Percentiles rank a stretch among this genome's conserved stretches.
phyloP scores from a whole-genome alignment of 345 rosid genomes.

The Salix suchowensis region DNA sequence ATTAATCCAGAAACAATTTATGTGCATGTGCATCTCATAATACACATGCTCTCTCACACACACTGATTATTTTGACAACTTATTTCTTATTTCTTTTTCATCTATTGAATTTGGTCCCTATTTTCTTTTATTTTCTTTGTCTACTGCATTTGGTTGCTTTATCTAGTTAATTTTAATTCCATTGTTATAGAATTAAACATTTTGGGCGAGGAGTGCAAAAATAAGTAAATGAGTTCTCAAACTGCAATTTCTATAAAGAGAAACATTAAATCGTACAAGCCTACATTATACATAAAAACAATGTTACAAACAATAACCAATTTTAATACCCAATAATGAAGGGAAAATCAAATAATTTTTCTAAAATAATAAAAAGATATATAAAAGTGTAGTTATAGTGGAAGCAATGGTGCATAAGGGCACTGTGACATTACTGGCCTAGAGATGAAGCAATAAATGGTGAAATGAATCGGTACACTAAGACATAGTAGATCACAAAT shows the following conservation, averaged over 20 bases:
- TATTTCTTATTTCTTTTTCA: no score
- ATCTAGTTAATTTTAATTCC: no score
- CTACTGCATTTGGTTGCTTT: no score
- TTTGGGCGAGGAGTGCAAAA: no score
- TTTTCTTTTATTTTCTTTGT: no score
- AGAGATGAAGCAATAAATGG: constrained; percentile 1
- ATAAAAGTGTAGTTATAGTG: background rate
- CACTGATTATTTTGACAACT: no score
- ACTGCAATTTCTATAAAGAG: background rate
- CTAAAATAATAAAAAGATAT: background rate
- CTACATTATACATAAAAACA: background rate
- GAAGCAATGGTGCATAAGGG: constrained; percentile 4
- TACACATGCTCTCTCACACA: no score
- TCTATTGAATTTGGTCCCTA: no score
- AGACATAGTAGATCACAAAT: background rate
- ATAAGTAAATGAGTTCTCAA: background rate
- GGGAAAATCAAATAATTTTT: background rate
- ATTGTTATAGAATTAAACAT: no score
- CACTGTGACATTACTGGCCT: background rate
- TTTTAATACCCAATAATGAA: background rate
- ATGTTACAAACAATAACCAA: constrained; percentile 1
- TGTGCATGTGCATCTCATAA: no score
- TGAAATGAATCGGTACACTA: background rate
- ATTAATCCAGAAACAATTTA: no score
- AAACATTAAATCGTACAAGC: background rate